A percentile compares a stretch with the other conserved stretches of the same genome.
phyloP scores from a whole-genome alignment of 2,329 filamentous ascomycete species.

The Verticillium klebahnii region DNA sequence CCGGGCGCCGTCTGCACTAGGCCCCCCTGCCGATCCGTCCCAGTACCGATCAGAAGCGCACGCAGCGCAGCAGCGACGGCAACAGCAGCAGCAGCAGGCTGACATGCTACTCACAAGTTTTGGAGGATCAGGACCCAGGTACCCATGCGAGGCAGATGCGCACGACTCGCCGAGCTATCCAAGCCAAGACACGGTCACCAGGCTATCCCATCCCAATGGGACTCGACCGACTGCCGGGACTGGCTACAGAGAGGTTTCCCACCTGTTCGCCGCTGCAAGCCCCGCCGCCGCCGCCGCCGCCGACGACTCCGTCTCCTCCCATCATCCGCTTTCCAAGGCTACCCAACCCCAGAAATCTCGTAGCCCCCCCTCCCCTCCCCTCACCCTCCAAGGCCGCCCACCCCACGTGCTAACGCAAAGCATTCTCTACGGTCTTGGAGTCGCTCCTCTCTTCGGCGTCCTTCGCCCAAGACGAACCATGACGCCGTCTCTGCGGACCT shows the following conservation, averaged over 20 bases:
- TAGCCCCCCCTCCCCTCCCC: background rate
- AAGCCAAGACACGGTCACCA: background rate
- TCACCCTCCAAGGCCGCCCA: background rate
- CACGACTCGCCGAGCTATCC: background rate
- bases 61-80: no score
- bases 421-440: background rate
- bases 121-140: no score
- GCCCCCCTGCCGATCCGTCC: background rate
- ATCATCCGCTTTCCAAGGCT: background rate
- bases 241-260: background rate
- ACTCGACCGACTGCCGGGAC: background rate
- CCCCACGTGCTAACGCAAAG: conserved; percentile 1
- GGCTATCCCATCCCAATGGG: background rate
- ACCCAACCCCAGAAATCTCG: background rate
- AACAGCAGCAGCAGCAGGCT: no score
- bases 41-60: no score
- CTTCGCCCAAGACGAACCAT: background rate
- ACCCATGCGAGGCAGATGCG: background rate
- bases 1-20: background rate
- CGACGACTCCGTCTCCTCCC: background rate
- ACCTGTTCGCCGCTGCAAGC: background rate
- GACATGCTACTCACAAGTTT: no score
- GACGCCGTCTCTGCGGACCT: background rate
- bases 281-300: background rate
- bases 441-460: background rate